Evolutionary conservation across 495 filamentous ascomycete species (phyloP).

Genomic region (Choiromyces venosus): DNA sequence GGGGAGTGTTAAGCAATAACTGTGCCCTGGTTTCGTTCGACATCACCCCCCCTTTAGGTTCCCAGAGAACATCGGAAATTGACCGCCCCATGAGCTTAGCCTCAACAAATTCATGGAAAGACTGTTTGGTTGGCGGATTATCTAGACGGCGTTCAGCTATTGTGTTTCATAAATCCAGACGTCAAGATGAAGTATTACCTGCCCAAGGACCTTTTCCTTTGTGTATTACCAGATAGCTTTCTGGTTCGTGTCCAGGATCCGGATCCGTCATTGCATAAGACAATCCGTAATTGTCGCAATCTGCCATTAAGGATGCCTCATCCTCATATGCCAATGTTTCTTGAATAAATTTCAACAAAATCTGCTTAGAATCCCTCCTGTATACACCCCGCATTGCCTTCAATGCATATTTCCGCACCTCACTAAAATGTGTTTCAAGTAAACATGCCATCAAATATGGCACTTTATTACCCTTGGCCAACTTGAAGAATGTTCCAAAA

Average conservation of each 20-base stretch:
- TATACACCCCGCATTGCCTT: slow-evolving; percentile 59
- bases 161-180: not conserved
- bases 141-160: not conserved
- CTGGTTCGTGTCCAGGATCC: not conserved
- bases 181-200: not conserved
- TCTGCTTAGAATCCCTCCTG: slow-evolving; percentile 59
- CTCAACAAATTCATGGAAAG: slow-evolving; percentile 31
- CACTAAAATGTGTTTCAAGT: slow-evolving; percentile 82
- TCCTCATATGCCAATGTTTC: slow-evolving; percentile 34
- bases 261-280: slow-evolving; percentile 1
- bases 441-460: slow-evolving; percentile 93
- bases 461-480: slow-evolving; percentile 62
- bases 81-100: slow-evolving; percentile 23
- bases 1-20: not conserved
- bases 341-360: slow-evolving; percentile 33
- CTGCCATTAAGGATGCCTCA: slow-evolving; percentile 21
- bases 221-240: not conserved
- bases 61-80: slow-evolving; percentile 36
- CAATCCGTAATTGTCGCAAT: slow-evolving; percentile 31
- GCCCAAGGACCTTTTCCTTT: not conserved
- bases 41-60: not conserved
- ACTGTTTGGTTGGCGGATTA: slow-evolving; percentile 17
- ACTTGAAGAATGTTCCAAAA: slow-evolving; percentile 63
- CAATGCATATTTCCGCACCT: slow-evolving; percentile 69
- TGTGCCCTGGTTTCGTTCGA: not conserved